Evolutionary conservation across 2,329 filamentous ascomycete genomes (phyloP).

Genomic region (Fulvia fulva): DNA sequence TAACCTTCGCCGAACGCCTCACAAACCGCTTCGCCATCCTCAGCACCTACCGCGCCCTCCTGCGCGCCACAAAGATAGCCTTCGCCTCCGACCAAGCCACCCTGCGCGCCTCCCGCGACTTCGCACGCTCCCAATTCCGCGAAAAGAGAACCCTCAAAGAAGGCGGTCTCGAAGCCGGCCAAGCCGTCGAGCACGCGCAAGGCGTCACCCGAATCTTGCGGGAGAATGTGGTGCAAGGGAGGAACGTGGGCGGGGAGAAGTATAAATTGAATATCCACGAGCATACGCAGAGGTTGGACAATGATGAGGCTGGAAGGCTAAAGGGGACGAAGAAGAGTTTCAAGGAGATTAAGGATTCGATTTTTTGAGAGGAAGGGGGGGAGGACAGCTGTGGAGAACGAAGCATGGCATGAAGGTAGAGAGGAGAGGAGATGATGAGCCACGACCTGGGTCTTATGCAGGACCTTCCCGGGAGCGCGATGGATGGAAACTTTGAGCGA

Average conservation of each 20-base stretch:
- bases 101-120: conserved; percentile 64
- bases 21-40: conserved; percentile 56
- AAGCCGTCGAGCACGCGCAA: conserved; percentile 72
- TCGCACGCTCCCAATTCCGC: conserved; percentile 73
- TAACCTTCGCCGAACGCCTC: conserved; percentile 22
- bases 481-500: too few species aligned
- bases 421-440: too few species aligned
- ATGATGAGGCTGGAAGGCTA: conserved; percentile 76
- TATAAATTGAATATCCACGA: conserved; percentile 80
- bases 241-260: conserved; percentile 22
- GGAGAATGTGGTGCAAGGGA: conserved; percentile 84
- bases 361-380: conserved; percentile 2
- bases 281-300: conserved; percentile 86
- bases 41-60: conserved; percentile 72
- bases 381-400: neutral
- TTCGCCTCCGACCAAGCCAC: conserved; percentile 73
- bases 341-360: conserved; percentile 38
- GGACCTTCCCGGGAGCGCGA: too few species aligned
- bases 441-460: too few species aligned
- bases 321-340: conserved; percentile 38
- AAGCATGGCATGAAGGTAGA: too few species aligned
- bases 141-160: conserved; percentile 58
- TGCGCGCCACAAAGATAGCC: conserved; percentile 76
- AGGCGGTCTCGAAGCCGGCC: conserved; percentile 55
- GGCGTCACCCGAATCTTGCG: conserved; percentile 76